Conservation (phyloP, 352 stramenopile genomes). For the Phytophthora sojae region DNA sequence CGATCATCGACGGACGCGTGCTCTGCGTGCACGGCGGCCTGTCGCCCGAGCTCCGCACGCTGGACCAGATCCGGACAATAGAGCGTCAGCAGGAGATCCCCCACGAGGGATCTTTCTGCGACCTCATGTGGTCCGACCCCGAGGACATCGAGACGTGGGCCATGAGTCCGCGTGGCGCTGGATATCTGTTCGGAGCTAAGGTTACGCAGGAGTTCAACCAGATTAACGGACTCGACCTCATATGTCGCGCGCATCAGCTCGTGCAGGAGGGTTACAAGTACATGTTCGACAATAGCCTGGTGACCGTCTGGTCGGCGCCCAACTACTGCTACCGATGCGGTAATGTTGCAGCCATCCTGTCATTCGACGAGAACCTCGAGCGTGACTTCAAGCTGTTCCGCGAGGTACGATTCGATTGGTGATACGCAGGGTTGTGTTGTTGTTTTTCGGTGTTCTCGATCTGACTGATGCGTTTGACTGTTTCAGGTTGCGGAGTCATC, state of each 20-base stretch:
- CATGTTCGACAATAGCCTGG: slow-evolving; percentile 90
- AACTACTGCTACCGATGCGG: slow-evolving; percentile 91
- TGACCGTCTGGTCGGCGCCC: slow-evolving; percentile 85
- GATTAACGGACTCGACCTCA: slow-evolving; percentile 91
- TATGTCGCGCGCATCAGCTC: slow-evolving; percentile 90
- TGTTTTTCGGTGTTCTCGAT: slow-evolving; percentile 24
- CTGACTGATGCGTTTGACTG: slow-evolving; percentile 17
- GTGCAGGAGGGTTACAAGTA: slow-evolving; percentile 94
- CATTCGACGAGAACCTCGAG: slow-evolving; percentile 87
- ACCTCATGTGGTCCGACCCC: slow-evolving; percentile 99
- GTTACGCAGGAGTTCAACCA: slow-evolving; percentile 92
- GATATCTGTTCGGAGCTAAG: slow-evolving; percentile 90
- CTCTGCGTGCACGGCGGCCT: slow-evolving; percentile 96
- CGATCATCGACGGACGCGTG: slow-evolving; percentile 93
- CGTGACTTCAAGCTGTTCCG: slow-evolving; percentile 91
- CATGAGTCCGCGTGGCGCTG: slow-evolving; percentile 89
- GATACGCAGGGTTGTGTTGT: slow-evolving; percentile 17
- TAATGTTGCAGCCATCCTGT: slow-evolving; percentile 85
- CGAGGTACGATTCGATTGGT: slow-evolving; percentile 58
- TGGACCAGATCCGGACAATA: slow-evolving; percentile 97
- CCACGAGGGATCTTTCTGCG: slow-evolving; percentile 96
- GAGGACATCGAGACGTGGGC: slow-evolving; percentile 94
- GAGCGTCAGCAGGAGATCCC: slow-evolving; percentile 97
- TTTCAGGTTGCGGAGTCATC: slow-evolving; percentile 83
- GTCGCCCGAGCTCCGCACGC: slow-evolving; percentile 93